phyloP scores from a whole-genome alignment of 495 filamentous ascomycete species.

The Penicillium canariense region DNA sequence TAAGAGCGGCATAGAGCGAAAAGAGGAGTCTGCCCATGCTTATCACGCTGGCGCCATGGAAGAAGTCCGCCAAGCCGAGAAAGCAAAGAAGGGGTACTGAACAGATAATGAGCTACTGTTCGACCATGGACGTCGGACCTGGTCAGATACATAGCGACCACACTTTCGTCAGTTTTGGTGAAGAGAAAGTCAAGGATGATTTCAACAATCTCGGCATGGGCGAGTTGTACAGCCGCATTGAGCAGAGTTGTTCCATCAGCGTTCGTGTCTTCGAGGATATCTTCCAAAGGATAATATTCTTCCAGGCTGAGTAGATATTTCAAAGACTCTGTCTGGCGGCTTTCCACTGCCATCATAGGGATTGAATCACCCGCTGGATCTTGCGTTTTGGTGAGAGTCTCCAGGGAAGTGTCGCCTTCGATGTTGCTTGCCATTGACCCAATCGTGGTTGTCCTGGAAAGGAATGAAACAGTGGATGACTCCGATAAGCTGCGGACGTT shows the following conservation, averaged over 20 bases:
- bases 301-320: constrained; percentile 73
- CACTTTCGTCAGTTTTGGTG: constrained; percentile 46
- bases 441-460: constrained; percentile 72
- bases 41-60: constrained; percentile 89
- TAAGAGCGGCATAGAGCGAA: constrained; percentile 95
- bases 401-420: constrained; percentile 82
- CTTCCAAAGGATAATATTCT: constrained; percentile 65
- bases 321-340: constrained; percentile 64
- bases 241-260: constrained; percentile 86
- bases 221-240: constrained; percentile 90
- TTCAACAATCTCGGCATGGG: constrained; percentile 71
- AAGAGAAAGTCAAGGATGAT: constrained; percentile 68
- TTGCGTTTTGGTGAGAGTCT: constrained; percentile 77
- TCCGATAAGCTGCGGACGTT: constrained; percentile 85
- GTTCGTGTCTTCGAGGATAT: constrained; percentile 78
- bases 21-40: constrained; percentile 92
- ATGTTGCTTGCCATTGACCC: constrained; percentile 68
- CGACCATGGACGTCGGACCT: constrained; percentile 80
- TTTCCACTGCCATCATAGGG: constrained; percentile 94
- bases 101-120: constrained; percentile 93
- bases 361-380: constrained; percentile 80
- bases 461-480: constrained; percentile 73
- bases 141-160: constrained; percentile 63
- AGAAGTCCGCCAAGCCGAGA: constrained; percentile 67
- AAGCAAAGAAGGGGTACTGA: constrained; percentile 82